phyloP scores from a whole-genome alignment of 2,329 filamentous ascomycete genomes.

The Trichoderma gracile region DNA sequence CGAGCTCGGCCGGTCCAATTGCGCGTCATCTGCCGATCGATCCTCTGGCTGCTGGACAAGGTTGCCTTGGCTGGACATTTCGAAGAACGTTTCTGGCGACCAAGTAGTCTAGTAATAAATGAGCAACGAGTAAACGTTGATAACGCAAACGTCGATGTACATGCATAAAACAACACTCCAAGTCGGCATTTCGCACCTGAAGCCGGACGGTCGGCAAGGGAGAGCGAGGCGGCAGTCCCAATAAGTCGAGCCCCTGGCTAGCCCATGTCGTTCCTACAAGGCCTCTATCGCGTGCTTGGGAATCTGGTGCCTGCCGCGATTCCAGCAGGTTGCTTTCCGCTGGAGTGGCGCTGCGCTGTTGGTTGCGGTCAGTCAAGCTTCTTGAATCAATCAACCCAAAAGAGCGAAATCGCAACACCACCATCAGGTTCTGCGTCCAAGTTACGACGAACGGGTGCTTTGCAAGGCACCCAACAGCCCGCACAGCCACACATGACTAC shows the following conservation, averaged over 20 bases:
- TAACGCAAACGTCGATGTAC: background rate
- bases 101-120: too few species aligned
- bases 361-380: background rate
- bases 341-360: background rate
- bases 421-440: background rate
- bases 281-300: slow-evolving; percentile 19
- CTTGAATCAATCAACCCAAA: background rate
- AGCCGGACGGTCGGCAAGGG: background rate
- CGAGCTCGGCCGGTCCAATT: slow-evolving; percentile 2
- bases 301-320: background rate
- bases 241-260: slow-evolving; percentile 4
- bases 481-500: background rate
- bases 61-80: background rate
- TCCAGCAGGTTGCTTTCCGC: background rate
- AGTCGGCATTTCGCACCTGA: background rate
- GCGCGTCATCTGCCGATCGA: slow-evolving; percentile 8
- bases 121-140: background rate
- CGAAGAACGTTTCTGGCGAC: too few species aligned
- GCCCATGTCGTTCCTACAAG: slow-evolving; percentile 1
- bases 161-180: background rate
- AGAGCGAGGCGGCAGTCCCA: background rate
- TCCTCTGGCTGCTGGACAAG: background rate
- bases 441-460: background rate
- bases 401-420: background rate
- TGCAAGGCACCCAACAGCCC: background rate